These are phyloP conservation scores for Saturnispora hagleri DNA, from an alignment of 805 yeast species.

Conservation along the genomic window DNA sequence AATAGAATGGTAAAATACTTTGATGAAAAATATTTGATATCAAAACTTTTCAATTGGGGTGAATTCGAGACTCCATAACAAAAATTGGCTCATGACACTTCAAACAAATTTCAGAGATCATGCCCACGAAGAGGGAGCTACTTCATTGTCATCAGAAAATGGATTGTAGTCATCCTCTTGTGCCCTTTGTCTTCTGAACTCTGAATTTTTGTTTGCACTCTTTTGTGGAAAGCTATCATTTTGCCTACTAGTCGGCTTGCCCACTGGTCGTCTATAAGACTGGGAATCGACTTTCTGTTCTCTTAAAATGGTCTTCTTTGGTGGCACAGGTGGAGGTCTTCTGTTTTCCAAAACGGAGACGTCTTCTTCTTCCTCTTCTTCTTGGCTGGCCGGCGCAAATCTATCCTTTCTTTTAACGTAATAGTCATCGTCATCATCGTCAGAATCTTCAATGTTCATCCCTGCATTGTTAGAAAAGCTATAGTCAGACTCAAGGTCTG, in stretches of 20 bases:
- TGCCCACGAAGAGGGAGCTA: slow-evolving; percentile 24
- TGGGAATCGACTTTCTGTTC: slow-evolving; percentile 4
- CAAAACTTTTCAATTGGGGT: not conserved
- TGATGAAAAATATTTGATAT: not conserved
- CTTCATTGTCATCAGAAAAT: slow-evolving; percentile 27
- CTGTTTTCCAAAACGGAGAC: not conserved
- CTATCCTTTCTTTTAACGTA: slow-evolving; percentile 3
- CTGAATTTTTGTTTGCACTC: not conserved
- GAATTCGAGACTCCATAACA: not conserved
- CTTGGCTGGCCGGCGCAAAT: not conserved
- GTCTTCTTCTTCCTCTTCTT: not conserved
- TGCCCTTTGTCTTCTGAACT: slow-evolving; percentile 1
- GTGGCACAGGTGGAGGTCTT: slow-evolving; percentile 25
- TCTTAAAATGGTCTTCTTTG: slow-evolving; percentile 15
- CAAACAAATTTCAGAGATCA: slow-evolving; percentile 2
- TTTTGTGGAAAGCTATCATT: not conserved
- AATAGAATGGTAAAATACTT: not conserved
- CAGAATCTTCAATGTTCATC: not conserved
- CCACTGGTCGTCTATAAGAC: not conserved
- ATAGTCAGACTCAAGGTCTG: slow-evolving; percentile 29
- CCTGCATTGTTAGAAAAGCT: not conserved
- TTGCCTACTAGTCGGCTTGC: not conserved
- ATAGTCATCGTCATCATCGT: slow-evolving; percentile 6
- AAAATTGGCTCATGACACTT: not conserved
- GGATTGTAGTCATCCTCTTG: slow-evolving; percentile 22